Base-by-base conservation (phyloP, 164 flowering plant genomes). In the Saururus chinensis region DNA sequence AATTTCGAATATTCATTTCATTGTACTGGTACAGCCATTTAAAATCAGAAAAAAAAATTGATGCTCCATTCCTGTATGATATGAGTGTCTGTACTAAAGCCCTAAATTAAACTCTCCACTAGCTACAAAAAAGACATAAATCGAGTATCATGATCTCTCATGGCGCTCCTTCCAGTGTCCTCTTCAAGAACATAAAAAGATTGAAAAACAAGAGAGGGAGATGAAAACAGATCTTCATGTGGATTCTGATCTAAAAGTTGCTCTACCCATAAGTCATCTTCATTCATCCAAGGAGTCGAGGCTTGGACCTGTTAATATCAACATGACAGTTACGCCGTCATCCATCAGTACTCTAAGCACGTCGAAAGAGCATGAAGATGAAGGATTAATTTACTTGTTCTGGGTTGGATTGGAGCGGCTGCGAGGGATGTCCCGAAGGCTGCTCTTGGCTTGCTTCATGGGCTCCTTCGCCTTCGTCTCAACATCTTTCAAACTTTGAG, bases 381-480 rank as follows among this genome's bases (percentile, higher is more conserved):
- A 55, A 21, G 7, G 6, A 1, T n/a, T 54, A 21, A 7, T 21
- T 55, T 55, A 55, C 58, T 55, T 55, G 58, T 55, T 55, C 58
- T 55, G 58, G 6, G 58, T 55, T 16, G 58, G 58, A 55, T 55
- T 55, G 30, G 58, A 24, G 4, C 14, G 19, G 58, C 58, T 55
- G 6, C 7, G 30, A 9, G 58, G 58, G 17, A 55, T 55, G 7
- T 17, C 23, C 30, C 58, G 25, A 30, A 55, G 30, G 58, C 58
- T 55, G 2, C 9, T 35, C 30, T 23, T 19, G 17, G 35, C 35
- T 23, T 55, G 30, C 58, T 24, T 55, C 58, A 55, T 24, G 35
- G 58, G 58, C 5, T 11, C 21, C 58, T 14, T 55, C 58, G 17
- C 58, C 14, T n/a, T 16, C 9, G 16, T 55, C 16, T 24, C 35